Base-by-base conservation (phyloP, 2,329 filamentous ascomycete genomes). In the Hypocrella siamensis region DNA sequence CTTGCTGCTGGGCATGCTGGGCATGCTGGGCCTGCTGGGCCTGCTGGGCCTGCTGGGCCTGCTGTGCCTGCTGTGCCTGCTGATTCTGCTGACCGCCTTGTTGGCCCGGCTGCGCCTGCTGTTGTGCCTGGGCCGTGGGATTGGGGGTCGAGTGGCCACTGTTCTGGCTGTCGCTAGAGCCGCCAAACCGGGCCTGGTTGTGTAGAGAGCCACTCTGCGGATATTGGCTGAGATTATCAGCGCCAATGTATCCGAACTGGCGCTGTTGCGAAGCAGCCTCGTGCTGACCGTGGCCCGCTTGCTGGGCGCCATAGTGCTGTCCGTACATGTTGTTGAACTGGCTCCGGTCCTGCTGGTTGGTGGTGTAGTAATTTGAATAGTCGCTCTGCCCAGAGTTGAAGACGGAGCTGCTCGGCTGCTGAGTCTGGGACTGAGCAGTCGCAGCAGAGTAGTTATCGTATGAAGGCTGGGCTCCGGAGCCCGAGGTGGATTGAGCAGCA, bases 71-170 rank as follows among this genome's bases (percentile, higher is more conserved):
- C 42, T 66, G 65, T 4, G 28, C 27, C 21, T 32, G 53, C 55
- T 57, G 57, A 26, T 73, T 65, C 30, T 41, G 42, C 31, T 40
- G 38, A 28, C 34, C 47, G 36, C 15, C 11, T 18, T 57, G 58
- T 31, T 56, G 58, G 37, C 63, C 60, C 14, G 28, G 27, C 40
- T 53, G 49, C 21, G 60, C 58, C 33, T 53, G 37, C 39, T 59
- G 56, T 44, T 70, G 68, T 29, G 57, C 59, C 47, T 70, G 68
- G 9, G 60, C 58, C 26, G 77, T 67, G 18, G 86, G 85, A 59
- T 92, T 90, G 22, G 88, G 86, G 3, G 86, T 94, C 46, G 79
- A 88, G 53, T 90, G 79, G 28, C 85, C 88, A 51, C 84, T 93
- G 60, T 79, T 84, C 47, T 85, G 81, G 38, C 71, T 69, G 34